A percentile compares a stretch with the other conserved stretches of the same genome.
phyloP scores from a whole-genome alignment of 768 basidiomycete species.

The Brasilioporus rufonigricans region DNA sequence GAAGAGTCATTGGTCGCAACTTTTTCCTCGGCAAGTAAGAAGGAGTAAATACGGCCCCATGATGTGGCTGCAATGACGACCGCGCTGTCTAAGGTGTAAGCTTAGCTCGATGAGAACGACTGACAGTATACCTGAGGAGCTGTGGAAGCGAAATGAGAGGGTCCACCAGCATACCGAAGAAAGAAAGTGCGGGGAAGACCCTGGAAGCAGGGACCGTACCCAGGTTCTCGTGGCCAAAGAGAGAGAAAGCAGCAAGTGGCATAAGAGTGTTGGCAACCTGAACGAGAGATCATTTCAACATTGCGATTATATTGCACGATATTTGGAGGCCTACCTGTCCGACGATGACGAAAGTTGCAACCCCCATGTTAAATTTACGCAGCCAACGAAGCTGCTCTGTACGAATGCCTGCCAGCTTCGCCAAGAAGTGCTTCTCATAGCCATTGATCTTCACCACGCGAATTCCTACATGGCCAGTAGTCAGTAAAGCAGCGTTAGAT shows the following conservation, averaged over 20 bases:
- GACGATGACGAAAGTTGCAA: conserved; percentile 26
- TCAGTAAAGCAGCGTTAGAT: background rate
- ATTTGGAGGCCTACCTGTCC: conserved; percentile 16
- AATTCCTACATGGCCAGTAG: conserved; percentile 12
- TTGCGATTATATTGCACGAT: background rate
- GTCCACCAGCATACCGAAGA: conserved; percentile 33
- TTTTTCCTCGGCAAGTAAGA: conserved; percentile 29
- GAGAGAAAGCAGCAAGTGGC: conserved; percentile 32
- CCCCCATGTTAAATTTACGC: conserved; percentile 23
- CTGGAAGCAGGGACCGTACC: conserved; percentile 17
- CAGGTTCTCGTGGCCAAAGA: conserved; percentile 29
- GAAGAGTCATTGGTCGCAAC: background rate
- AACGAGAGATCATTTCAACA: conserved; percentile 2
- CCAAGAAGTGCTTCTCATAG: conserved; percentile 24
- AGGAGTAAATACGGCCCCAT: conserved; percentile 29
- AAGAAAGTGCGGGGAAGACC: conserved; percentile 30
- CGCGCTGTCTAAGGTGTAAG: conserved; percentile 14
- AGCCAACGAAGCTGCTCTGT: conserved; percentile 24
- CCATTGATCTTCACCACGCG: conserved; percentile 30
- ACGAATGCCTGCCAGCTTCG: conserved; percentile 23
- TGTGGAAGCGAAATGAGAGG: conserved; percentile 30
- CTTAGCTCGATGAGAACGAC: background rate
- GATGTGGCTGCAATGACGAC: conserved; percentile 25
- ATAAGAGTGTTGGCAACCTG: conserved; percentile 29
- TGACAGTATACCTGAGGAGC: conserved; percentile 22